Base-by-base conservation (phyloP, 2,329 filamentous ascomycete genomes). In the Fusarium miscanthi region DNA sequence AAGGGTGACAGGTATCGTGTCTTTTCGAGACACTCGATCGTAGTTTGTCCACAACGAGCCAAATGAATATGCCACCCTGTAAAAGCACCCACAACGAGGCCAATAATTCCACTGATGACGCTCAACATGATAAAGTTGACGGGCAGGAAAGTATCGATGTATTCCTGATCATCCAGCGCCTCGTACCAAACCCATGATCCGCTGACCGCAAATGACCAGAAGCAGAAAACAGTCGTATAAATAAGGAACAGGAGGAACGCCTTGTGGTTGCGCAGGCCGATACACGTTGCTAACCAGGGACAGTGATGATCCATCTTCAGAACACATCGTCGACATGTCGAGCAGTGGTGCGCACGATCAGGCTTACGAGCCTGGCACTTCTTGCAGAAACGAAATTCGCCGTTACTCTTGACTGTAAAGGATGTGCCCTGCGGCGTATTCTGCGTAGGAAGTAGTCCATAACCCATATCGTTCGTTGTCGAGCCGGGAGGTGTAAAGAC, bases 251-350 rank as follows among this genome's bases (percentile, higher is more conserved):
- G 87, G 59, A 99, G 81, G 80, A 99, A 99, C 1, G 95, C 88
- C 84, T 99, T 99, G 87, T 98, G 97, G 83, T 99, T 99, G 79
- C 90, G 90, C 72, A 99, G 85, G 25, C 96, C 96, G 66, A 99
- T 93, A 82, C 96, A 99, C 8, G 94, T 97, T 33, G 96, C 95
- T 54, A 99, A 88, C 96, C 96, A 99, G 21, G 96, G 96, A 81
- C 96, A 99, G 84, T 99, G 96, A 82, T 99, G 96, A 80, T 99
- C 96, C 96, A 99, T 99, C 86, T 99, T 99, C 81, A 99, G 87
- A 31, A 99, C 95, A 81, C 96, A 99, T 78, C 93, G 92, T 75
- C 92, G 90, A 84, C 96, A 99, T 8, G 94, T 97, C 16, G 94
- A 97, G 87, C 96, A 99, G 85, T 99, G 96, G 82, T 99, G 96